These are phyloP conservation scores for Craspedostauros australis DNA, from an alignment of 108 stramenopile genomes.

Conservation along the genomic window DNA sequence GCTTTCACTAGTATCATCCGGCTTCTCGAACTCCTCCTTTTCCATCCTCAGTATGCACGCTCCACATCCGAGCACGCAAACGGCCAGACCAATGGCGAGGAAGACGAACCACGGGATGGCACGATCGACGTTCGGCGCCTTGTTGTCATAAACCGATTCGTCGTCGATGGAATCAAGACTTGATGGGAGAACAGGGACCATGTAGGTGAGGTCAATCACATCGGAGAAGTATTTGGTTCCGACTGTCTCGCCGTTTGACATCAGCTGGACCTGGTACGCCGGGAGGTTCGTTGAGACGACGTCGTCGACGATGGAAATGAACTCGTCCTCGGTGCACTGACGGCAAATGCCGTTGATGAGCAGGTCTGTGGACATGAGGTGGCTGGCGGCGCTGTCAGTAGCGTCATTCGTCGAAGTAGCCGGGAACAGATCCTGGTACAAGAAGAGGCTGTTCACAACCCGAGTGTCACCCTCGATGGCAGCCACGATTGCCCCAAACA, in stretches of 20 bases:
- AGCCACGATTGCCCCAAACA: slow-evolving; percentile 16
- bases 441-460: slow-evolving; percentile 9
- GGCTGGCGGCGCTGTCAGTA: not conserved
- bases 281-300: slow-evolving; percentile 3
- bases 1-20: slow-evolving; percentile 10
- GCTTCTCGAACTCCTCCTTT: not conserved
- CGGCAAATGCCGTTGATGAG: slow-evolving; percentile 17
- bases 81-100: slow-evolving; percentile 8
- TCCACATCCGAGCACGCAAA: not conserved
- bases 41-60: not conserved
- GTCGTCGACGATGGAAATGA: slow-evolving; percentile 5
- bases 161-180: slow-evolving; percentile 11
- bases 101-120: slow-evolving; percentile 22
- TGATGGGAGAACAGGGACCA: slow-evolving; percentile 5
- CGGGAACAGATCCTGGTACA: slow-evolving; percentile 9
- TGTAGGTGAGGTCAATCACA: slow-evolving; percentile 1
- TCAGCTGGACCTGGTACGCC: slow-evolving; percentile 5
- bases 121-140: not conserved
- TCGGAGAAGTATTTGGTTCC: slow-evolving; percentile 9
- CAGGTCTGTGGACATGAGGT: slow-evolving; percentile 6
- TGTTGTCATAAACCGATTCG: slow-evolving; percentile 9
- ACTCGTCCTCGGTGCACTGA: slow-evolving; percentile 6
- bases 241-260: not conserved
- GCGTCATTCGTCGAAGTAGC: not conserved
- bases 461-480: slow-evolving; percentile 24